Evolutionary conservation across 1,284 basidiomycete genomes (phyloP), one percentile per base, ranked within the genome.

Genomic region (Malassezia yamatoensis): DNA sequence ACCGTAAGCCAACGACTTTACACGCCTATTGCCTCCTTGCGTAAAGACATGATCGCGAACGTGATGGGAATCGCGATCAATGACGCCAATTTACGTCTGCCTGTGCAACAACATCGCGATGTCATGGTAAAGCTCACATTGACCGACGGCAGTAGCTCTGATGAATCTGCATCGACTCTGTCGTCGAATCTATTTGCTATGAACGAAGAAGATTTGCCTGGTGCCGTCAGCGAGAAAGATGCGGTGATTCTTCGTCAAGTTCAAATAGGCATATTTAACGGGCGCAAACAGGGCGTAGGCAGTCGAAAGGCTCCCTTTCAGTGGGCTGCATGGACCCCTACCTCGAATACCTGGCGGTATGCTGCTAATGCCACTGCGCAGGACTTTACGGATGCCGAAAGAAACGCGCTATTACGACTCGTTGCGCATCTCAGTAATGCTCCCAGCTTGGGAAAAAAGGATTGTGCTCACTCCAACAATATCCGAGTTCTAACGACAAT

Each of bases 61-160:
- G 47, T 66, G 38, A 54, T 66, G 37, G 66, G 66, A 29, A 56
- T 68, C 15, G 60, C 63, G 3, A 40, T 63, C 5, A 53, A 49
- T 20, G 53, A 57, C 29, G 60, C 60, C 15, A 58, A 54, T 13
- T 57, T 59, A 44, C 64, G 63, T 15, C 48, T 58, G n/a, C 63
- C 61, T 10, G n/a, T 38, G 49, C 47, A n/a, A 16, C 49, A 35
- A 7, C 15, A 8, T 20, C 38, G 49, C 29, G 49, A 51, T 24
- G n/a, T 21, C 18, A 51, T 51, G 49, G 39, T 35, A 2, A 41
- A 43, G 15, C 24, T 51, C 16, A 20, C 40, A n/a, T 8, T 51
- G 11, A 9, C n/a, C 29, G 49, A 51, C 49, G 40, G 49, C 8
- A 43, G 49, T 35, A n/a, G 29, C 34, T 33, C 10, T 2, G 34